These are phyloP conservation scores for Pythium pyrilobum DNA, from an alignment of 352 stramenopile genomes.

Conservation along the genomic window DNA sequence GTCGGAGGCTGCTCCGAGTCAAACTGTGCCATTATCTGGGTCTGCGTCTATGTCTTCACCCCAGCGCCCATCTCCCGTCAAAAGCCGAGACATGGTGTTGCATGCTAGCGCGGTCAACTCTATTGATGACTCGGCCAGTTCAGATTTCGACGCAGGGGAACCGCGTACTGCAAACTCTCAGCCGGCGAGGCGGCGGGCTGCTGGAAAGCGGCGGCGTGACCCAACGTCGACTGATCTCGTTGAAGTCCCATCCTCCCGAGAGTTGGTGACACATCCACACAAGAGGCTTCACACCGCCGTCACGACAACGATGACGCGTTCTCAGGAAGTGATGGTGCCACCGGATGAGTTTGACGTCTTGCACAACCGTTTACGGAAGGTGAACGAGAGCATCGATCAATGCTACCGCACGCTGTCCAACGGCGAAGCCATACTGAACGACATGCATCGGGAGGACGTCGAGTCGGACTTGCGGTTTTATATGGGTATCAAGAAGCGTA, in stretches of 20 bases:
- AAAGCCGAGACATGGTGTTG: constrained; percentile 20
- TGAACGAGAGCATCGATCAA: constrained; percentile 66
- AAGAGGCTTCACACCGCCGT: constrained; percentile 43
- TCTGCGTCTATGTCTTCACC: neutral
- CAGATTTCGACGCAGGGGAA: constrained; percentile 26
- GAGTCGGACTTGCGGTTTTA: constrained; percentile 67
- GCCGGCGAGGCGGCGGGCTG: neutral
- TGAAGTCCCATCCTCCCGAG: constrained; percentile 30
- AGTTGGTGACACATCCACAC: constrained; percentile 40
- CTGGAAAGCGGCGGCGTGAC: constrained; percentile 33
- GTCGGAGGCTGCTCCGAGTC: neutral
- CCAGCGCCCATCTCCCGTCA: neutral
- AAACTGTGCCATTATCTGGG: neutral
- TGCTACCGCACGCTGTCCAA: constrained; percentile 47
- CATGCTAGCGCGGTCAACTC: constrained; percentile 22
- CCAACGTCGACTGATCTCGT: constrained; percentile 30
- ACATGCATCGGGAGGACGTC: constrained; percentile 50
- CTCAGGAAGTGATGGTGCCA: constrained; percentile 37
- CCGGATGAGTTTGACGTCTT: constrained; percentile 65
- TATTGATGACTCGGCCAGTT: constrained; percentile 25
- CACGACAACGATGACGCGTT: constrained; percentile 39
- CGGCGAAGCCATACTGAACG: constrained; percentile 38
- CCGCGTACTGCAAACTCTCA: neutral
- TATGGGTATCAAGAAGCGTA: constrained; percentile 63
- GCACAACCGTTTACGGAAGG: constrained; percentile 52